Base-by-base conservation (phyloP, 306 rosid species). In the Alnus rubra region DNA sequence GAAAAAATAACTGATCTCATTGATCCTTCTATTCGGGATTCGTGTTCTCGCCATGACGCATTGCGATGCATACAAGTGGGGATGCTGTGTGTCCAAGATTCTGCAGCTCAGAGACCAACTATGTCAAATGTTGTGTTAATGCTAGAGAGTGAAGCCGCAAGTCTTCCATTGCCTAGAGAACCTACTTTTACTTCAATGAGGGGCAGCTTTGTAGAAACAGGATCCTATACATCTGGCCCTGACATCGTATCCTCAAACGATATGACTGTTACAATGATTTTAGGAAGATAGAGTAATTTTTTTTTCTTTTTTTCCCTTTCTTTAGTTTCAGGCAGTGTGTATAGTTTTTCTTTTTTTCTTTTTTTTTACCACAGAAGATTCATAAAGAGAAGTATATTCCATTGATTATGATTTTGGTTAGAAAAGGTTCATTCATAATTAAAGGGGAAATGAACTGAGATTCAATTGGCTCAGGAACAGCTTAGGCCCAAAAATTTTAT, bases 51-150 rank as follows among this genome's bases (percentile, higher is more conserved):
- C 74, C 77, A 62, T n/a, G 87, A 85, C 78, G 89, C 87, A 7
- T 45, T 87, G 85, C 85, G 96, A 82, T 88, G 93, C 87, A 94
- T 94, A 83, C 94, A 94, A 52, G 86, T 90, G 5, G 98, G 89
- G 76, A 78, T 94, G 87, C 50, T 94, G 65, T 94, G 98, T 71
- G 97, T 90, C 64, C 98, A 94, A 85, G 98, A 94, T 84, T 89
- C 89, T 44, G 92, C 97, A 71, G 82, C 82, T 74, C 76, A 76
- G 3, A 88, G 98, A 74, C 98, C 98, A 69, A 88, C 80, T 64
- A 87, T 94, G 97, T 83, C 97, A 0, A 50, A 86, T 1, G 94
- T 94, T 67, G 86, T 94, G 83, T 70, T 94, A 77, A 89, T 90
- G 97, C 86, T 94, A 73, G 97, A 92, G 81, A 90, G 97, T 85